Percentiles rank a stretch among this genome's conserved stretches.
These are phyloP conservation scores for Malus orientalis DNA, from an alignment of 306 rosid genomes.

Conservation along the genomic window DNA sequence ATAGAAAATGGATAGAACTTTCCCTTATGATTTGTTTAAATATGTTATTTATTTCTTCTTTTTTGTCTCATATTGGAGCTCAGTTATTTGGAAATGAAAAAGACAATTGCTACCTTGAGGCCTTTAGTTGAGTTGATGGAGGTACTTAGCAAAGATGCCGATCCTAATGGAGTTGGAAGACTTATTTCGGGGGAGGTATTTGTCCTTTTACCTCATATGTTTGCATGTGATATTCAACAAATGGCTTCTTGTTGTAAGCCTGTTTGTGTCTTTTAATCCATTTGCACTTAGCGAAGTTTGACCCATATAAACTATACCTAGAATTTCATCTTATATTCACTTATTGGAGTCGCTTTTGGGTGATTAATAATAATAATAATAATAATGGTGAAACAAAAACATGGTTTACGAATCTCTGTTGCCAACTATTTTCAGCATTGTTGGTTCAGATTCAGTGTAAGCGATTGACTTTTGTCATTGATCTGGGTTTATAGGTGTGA, in stretches of 20 bases:
- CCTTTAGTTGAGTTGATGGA: slow-evolving; percentile 94
- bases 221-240: slow-evolving; percentile 7
- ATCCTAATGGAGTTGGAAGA: slow-evolving; percentile 71
- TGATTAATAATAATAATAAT: neutral
- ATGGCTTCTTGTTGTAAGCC: neutral
- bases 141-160: slow-evolving; percentile 74
- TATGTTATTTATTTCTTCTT: neutral
- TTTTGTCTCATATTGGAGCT: slow-evolving; percentile 38
- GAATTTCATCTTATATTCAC: neutral
- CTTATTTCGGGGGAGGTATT: slow-evolving; percentile 78
- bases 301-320: too few relatives aligned
- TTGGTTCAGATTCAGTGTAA: neutral
- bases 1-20: too few relatives aligned
- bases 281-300: too few relatives aligned
- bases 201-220: slow-evolving; percentile 10
- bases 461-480: neutral
- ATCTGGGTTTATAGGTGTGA: slow-evolving; percentile 48
- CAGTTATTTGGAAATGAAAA: slow-evolving; percentile 57
- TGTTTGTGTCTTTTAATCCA: slow-evolving; percentile 3
- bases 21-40: too few relatives aligned
- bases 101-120: slow-evolving; percentile 52
- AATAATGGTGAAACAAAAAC: neutral
- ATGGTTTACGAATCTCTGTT: neutral
- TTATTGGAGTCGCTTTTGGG: neutral
- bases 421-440: slow-evolving; percentile 17